Base-by-base conservation (phyloP, 306 rosid genomes). In the Quercus agrifolia region DNA sequence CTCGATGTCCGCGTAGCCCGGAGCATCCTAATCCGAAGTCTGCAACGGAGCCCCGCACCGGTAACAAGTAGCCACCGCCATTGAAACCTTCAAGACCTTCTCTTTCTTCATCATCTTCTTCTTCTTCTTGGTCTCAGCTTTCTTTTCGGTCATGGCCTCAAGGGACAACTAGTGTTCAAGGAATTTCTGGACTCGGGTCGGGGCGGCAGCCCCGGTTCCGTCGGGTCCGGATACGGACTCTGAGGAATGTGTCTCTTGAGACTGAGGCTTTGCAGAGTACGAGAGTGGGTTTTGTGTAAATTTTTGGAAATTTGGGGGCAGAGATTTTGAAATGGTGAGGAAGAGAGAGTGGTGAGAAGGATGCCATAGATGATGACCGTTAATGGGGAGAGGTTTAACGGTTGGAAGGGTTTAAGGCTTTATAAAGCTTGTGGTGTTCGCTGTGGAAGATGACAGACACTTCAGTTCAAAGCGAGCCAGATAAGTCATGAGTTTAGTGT, bases 31-130 rank as follows among this genome's bases (percentile, higher is more conserved):
- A 5, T 94, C 92, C 31, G 80, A 78, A 51, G 91, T 94, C 77
- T 94, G 99, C 71, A 94, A 84, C 49, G 95, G 95, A 84, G 97
- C 97, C 18, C 99, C 99, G 6, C 95, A 94, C 19, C 99, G 97
- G 70, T 94, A 91, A 75, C 99, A 94, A 69, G 76, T 78, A 77
- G 87, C 89, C 25, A 90, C 88, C 18, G 82, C 23, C 11, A n/a
- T 67, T 6, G 92, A 82, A 56, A 74, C 73, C 84, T 87, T 92
- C 19, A 91, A 54, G 10, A 85, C 80, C 78, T 87, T 92, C 21
- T 88, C 89, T 80, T 80, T 88, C 64, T 77, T 89, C 55, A 73
- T 63, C 78, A 69, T 68, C 74, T 78, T 84, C 82, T 75, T 85
- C 66, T 23, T 73, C 75, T 77, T 83, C 46, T 41, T 41, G 11